phyloP scores from a whole-genome alignment of 345 rosid species.

The Arabidopsis arenosa region DNA sequence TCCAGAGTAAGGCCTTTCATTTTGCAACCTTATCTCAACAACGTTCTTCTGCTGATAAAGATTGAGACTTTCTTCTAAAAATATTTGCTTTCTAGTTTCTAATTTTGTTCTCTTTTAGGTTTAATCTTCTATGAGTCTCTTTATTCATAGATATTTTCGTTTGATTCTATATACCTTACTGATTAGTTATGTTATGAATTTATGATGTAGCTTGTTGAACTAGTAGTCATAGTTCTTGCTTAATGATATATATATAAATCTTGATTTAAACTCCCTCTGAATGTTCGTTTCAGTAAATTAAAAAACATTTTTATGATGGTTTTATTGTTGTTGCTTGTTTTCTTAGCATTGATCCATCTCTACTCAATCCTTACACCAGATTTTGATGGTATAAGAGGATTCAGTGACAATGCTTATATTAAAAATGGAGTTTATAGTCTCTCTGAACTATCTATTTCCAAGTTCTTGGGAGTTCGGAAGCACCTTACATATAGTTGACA shows the following conservation, averaged over 20 bases:
- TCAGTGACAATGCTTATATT: slow-evolving; percentile 46
- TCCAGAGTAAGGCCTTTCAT: slow-evolving; percentile 25
- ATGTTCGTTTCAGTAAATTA: neutral
- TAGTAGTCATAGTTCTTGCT: slow-evolving; percentile 24
- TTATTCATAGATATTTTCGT: neutral
- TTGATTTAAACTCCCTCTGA: neutral
- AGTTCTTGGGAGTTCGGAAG: slow-evolving; percentile 58
- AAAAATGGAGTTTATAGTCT: slow-evolving; percentile 55
- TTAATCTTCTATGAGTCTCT: neutral
- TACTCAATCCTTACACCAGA: slow-evolving; percentile 26
- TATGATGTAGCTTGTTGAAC: neutral
- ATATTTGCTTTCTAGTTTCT: slow-evolving; percentile 2
- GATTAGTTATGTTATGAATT: neutral
- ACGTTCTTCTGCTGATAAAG: slow-evolving; percentile 20
- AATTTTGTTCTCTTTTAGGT: neutral
- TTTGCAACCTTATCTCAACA: slow-evolving; percentile 40
- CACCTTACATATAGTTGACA: slow-evolving; percentile 43
- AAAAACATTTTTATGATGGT: neutral
- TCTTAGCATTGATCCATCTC: slow-evolving; percentile 31
- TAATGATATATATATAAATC: neutral
- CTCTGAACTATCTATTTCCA: slow-evolving; percentile 43
- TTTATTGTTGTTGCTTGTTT: neutral
- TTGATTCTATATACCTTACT: slow-evolving; percentile 7
- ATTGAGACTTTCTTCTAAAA: neutral
- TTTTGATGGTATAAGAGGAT: slow-evolving; percentile 37